These are phyloP conservation scores for Neltuma alba DNA, from an alignment of 306 rosid genomes.

Conservation along the genomic window DNA sequence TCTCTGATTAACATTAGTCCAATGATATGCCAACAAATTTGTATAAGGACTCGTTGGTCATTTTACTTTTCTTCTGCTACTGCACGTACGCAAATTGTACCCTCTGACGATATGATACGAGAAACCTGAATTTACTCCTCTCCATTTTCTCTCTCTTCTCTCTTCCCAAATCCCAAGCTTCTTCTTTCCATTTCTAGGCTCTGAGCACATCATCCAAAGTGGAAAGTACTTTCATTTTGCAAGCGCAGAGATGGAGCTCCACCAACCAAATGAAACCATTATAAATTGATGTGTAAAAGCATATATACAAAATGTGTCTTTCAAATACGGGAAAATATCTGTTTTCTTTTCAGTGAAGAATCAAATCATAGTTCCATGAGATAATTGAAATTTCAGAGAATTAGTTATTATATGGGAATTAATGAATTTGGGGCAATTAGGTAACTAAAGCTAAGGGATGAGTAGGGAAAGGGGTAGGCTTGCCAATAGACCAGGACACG, in stretches of 20 bases:
- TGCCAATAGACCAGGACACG: background rate
- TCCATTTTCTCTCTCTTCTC: too few relatives aligned
- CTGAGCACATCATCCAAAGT: too few relatives aligned
- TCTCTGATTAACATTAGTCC: background rate
- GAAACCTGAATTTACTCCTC: too few relatives aligned
- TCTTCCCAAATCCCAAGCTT: too few relatives aligned
- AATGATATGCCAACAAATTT: too few relatives aligned
- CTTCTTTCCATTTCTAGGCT: too few relatives aligned
- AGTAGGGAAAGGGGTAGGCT: background rate
- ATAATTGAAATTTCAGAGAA: background rate
- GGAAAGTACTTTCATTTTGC: background rate
- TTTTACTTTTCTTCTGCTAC: too few relatives aligned
- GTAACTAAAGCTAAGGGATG: background rate
- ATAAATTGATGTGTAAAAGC: background rate
- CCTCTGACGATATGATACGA: too few relatives aligned
- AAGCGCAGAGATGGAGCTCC: background rate
- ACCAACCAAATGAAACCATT: background rate
- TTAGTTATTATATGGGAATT: background rate
- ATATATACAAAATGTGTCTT: background rate
- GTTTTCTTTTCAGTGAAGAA: background rate
- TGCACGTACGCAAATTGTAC: too few relatives aligned
- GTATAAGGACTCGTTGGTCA: too few relatives aligned
- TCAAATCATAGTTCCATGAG: background rate
- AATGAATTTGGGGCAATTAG: background rate
- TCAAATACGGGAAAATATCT: background rate